Percentiles rank a stretch among this genome's conserved stretches.
Conservation (phyloP, 1,284 basidiomycete species). For the Bondarzewia mesenterica region DNA sequence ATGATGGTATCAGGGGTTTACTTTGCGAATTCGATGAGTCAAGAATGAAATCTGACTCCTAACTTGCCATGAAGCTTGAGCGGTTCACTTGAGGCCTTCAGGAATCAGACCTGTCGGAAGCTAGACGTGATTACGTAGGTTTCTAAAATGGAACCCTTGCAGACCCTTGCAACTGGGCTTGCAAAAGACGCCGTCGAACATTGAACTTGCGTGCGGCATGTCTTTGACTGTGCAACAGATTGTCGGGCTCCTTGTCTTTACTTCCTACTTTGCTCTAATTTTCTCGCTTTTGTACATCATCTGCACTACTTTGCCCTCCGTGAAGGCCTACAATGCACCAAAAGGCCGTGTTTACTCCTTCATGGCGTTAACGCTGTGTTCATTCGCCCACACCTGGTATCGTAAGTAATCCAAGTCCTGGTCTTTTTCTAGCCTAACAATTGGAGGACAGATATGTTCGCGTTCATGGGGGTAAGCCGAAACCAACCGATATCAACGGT, state of each 20-base stretch:
- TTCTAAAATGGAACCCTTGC: too few species aligned
- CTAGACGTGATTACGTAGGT: background rate
- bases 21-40: too few species aligned
- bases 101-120: too few species aligned
- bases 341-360: conserved; percentile 15
- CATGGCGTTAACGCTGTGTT: conserved; percentile 27
- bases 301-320: background rate
- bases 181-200: too few species aligned
- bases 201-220: too few species aligned
- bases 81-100: too few species aligned
- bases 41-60: too few species aligned
- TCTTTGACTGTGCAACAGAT: conserved; percentile 1
- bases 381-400: conserved; percentile 52
- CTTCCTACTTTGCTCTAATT: conserved; percentile 6
- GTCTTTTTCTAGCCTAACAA: background rate
- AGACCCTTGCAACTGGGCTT: too few species aligned
- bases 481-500: background rate
- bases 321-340: background rate
- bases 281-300: conserved; percentile 4
- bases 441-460: conserved; percentile 36
- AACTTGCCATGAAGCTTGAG: too few species aligned
- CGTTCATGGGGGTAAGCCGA: conserved; percentile 39
- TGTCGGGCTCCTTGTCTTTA: conserved; percentile 4
- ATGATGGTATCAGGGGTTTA: too few species aligned
- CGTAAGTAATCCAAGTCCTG: conserved; percentile 34